A percentile compares a stretch with the other conserved stretches of the same genome.
phyloP scores from a whole-genome alignment of 495 filamentous ascomycete genomes.

The Rhizodiscina lignyota region DNA sequence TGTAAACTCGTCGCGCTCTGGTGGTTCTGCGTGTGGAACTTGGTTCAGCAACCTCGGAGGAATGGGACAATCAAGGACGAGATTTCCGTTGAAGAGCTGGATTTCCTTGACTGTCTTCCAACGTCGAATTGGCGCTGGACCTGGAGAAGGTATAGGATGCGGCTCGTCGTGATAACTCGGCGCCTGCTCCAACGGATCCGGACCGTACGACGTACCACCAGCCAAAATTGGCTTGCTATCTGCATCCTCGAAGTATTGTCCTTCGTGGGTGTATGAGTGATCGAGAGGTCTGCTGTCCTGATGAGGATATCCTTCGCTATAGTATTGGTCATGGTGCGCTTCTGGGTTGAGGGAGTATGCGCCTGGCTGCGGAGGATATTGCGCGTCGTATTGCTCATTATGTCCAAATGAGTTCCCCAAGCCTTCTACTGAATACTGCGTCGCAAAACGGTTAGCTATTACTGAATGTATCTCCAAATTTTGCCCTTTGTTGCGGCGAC shows the following conservation, averaged over 20 bases:
- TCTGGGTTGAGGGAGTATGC: conserved; percentile 68
- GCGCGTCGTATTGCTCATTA: conserved; percentile 41
- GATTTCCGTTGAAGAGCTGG: conserved; percentile 87
- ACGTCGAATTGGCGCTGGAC: conserved; percentile 58
- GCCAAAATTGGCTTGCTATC: conserved; percentile 47
- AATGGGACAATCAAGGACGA: conserved; percentile 94
- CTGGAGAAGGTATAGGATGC: conserved; percentile 32
- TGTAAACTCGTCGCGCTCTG: conserved; percentile 90
- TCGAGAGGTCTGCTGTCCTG: conserved; percentile 35
- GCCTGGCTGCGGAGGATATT: conserved; percentile 24
- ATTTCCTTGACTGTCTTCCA: conserved; percentile 99
- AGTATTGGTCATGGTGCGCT: conserved; percentile 75
- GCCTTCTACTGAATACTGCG: conserved; percentile 71
- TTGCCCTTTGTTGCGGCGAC: neutral
- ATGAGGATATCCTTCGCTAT: conserved; percentile 45
- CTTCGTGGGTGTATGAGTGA: conserved; percentile 30
- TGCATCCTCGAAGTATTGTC: conserved; percentile 34
- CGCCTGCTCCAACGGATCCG: conserved; percentile 25
- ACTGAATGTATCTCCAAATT: neutral
- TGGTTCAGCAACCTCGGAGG: conserved; percentile 75
- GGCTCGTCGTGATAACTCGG: conserved; percentile 23
- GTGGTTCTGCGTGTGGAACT: conserved; percentile 61
- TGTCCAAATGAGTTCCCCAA: conserved; percentile 53
- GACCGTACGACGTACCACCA: conserved; percentile 37
- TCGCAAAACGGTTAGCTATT: neutral